Conservation (phyloP, 257 asterid species). For the Rauvolfia tetraphylla region DNA sequence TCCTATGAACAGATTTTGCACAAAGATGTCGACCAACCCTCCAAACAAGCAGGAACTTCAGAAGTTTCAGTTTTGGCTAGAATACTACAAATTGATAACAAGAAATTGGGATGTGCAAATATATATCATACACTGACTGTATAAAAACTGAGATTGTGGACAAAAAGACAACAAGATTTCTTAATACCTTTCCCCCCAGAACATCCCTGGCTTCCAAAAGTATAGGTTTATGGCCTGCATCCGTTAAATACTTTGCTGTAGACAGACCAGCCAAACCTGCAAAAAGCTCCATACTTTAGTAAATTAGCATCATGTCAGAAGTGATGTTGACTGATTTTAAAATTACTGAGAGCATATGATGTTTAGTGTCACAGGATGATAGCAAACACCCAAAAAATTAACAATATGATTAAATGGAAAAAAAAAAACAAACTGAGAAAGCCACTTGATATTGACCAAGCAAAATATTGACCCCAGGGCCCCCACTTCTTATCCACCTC, state of each 20-base stretch:
- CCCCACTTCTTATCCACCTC: background rate
- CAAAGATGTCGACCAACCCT: background rate
- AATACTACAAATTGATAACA: background rate
- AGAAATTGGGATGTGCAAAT: background rate
- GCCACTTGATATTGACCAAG: background rate
- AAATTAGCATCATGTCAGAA: background rate
- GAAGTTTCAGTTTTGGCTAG: background rate
- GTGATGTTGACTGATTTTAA: background rate
- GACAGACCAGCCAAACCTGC: conserved; percentile 92
- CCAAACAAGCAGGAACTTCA: background rate
- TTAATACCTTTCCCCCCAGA: conserved; percentile 84
- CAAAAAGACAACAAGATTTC: background rate
- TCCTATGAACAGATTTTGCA: background rate
- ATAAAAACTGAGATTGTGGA: background rate
- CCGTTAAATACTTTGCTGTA: conserved; percentile 96
- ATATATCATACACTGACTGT: background rate
- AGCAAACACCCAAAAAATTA: background rate
- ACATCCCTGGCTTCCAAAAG: conserved; percentile 93
- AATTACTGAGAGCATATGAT: background rate
- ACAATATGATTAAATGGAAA: background rate
- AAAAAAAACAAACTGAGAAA: background rate
- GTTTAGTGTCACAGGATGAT: background rate
- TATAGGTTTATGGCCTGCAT: conserved; percentile 96
- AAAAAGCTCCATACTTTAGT: conserved; percentile 20
- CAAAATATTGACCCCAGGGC: background rate